Conservation (phyloP, 176 grass and related monocot species). For the Tillandsia leiboldiana region DNA sequence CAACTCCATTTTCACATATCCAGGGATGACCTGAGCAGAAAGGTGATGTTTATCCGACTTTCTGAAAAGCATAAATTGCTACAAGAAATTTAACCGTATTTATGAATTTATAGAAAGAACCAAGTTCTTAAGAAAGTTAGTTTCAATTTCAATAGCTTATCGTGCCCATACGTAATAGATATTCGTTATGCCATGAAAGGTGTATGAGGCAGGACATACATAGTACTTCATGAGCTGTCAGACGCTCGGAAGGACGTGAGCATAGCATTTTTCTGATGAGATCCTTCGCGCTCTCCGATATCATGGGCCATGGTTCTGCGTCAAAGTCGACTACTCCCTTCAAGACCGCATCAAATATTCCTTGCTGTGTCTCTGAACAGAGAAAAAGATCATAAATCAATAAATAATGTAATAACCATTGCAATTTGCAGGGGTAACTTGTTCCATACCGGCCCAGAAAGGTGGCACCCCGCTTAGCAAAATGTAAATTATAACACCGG, state of each 20-base stretch:
- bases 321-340: slow-evolving; percentile 52
- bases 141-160: too few relatives aligned
- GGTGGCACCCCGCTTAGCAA: slow-evolving; percentile 58
- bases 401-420: neutral
- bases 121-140: too few relatives aligned
- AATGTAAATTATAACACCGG: slow-evolving; percentile 69
- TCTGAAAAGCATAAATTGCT: neutral
- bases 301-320: slow-evolving; percentile 42
- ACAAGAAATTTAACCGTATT: too few relatives aligned
- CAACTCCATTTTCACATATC: slow-evolving; percentile 92
- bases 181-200: neutral
- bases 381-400: neutral
- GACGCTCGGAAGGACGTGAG: slow-evolving; percentile 28
- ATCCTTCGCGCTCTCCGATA: slow-evolving; percentile 60
- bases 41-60: neutral
- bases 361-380: slow-evolving; percentile 54
- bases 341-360: slow-evolving; percentile 64
- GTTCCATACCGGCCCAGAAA: slow-evolving; percentile 42
- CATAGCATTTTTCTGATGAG: slow-evolving; percentile 50
- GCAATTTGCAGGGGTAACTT: neutral
- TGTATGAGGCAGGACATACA: slow-evolving; percentile 20
- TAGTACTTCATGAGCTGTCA: slow-evolving; percentile 54
- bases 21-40: slow-evolving; percentile 80
- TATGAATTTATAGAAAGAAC: too few relatives aligned
- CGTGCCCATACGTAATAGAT: too few relatives aligned